Base-by-base conservation (phyloP, 2,329 filamentous ascomycete species). In the Alternaria burnsii region DNA sequence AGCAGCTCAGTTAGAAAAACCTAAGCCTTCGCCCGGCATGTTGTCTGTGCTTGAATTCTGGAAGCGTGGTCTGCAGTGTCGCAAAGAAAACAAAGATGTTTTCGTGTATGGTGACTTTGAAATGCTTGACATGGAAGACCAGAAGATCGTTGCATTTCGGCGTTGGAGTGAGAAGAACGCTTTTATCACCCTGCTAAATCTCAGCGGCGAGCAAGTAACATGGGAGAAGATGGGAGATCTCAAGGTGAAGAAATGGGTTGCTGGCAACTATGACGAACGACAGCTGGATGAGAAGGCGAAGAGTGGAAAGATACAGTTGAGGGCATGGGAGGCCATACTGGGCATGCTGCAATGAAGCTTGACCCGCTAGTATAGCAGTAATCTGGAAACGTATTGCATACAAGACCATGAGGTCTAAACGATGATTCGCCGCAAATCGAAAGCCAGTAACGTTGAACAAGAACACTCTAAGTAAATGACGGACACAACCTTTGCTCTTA, bases 81-180 rank as follows among this genome's bases (percentile, higher is more conserved):
- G 89, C 52, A 89, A 88, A 75, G 76, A 83, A 61, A 81, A 88
- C 69, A 82, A 83, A 32, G 83, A 87, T 30, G 77, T 88, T 6
- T 88, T 91, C 61, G 84, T 90, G 5, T 86, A 89, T 66, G 89
- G 89, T 2, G 79, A 82, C 11, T 91, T 87, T 71, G 74, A 84
- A 58, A 71, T 85, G 48, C 74, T 90, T 1, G 84, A 86, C 1
- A 76, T 81, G 0, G 80, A 87, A 3, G 52, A 77, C 55, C 58
- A 67, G 18, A 69, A 69, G 40, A 59, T 76, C 5, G 70, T 78
- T 20, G 76, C 76, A 14, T 80, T 70, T 52, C 67, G 54, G 46
- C 58, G 77, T 36, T 77, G 73, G 71, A 72, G 71, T 24, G 61
- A 65, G 48, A 58, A 68, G 5, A 63, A 69, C 30, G 66, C 61